Conservation (phyloP, 2,329 filamentous ascomycete species). For the Fusarium succisae region DNA sequence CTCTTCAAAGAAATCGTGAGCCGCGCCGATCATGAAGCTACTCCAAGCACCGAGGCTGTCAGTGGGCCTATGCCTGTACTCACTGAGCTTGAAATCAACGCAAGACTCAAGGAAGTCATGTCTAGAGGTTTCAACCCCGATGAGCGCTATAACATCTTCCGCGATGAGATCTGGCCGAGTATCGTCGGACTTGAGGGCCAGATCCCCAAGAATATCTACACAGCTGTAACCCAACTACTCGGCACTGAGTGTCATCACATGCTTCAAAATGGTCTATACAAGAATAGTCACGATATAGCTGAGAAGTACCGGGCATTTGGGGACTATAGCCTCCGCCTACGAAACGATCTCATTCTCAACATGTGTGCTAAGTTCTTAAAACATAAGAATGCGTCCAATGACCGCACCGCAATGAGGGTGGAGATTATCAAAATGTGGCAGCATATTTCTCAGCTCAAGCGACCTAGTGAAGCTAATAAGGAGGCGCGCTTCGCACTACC, state of each 20-base stretch:
- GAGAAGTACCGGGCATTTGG: slow-evolving; percentile 41
- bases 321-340: slow-evolving; percentile 40
- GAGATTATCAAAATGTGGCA: slow-evolving; percentile 51
- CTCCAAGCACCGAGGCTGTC: background rate
- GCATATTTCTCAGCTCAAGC: slow-evolving; percentile 49
- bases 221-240: slow-evolving; percentile 36
- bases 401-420: slow-evolving; percentile 32
- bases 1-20: slow-evolving; percentile 51
- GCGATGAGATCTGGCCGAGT: slow-evolving; percentile 45
- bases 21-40: slow-evolving; percentile 3
- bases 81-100: slow-evolving; percentile 45
- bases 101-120: slow-evolving; percentile 43
- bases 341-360: slow-evolving; percentile 47
- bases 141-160: slow-evolving; percentile 41
- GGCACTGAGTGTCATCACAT: slow-evolving; percentile 25
- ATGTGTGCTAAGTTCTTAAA: slow-evolving; percentile 42
- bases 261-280: slow-evolving; percentile 19
- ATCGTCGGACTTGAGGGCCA: slow-evolving; percentile 40
- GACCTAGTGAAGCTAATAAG: slow-evolving; percentile 38
- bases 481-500: slow-evolving; percentile 46
- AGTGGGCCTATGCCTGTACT: slow-evolving; percentile 11
- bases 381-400: slow-evolving; percentile 12
- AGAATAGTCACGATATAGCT: slow-evolving; percentile 40
- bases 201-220: slow-evolving; percentile 44
- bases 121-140: slow-evolving; percentile 6